phyloP scores from a whole-genome alignment of 1,284 basidiomycete species.

The Leccinum fuscescens region DNA sequence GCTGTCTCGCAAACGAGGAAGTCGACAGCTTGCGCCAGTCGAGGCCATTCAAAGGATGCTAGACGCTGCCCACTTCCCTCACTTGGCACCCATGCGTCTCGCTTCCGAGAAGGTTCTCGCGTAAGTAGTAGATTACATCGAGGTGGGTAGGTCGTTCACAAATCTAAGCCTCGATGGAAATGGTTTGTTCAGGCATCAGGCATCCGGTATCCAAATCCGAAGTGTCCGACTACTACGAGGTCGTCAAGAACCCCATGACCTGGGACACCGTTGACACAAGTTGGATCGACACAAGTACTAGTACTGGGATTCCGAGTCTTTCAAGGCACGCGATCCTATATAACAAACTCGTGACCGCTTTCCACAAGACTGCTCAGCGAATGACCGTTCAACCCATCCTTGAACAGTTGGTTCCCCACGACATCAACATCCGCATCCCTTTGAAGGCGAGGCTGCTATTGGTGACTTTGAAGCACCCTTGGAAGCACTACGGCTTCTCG shows the following conservation, averaged over 20 bases:
- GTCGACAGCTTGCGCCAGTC: conserved; percentile 74
- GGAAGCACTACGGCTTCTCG: conserved; percentile 52
- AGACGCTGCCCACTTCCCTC: conserved; percentile 64
- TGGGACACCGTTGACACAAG: conserved; percentile 79
- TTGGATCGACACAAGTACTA: conserved; percentile 59
- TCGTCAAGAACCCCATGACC: conserved; percentile 87
- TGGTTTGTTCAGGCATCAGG: conserved; percentile 61
- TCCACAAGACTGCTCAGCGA: conserved; percentile 71
- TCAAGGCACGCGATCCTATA: conserved; percentile 90
- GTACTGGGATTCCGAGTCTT: conserved; percentile 75
- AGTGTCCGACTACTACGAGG: conserved; percentile 91
- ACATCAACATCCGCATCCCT: conserved; percentile 16
- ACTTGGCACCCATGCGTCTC: conserved; percentile 58
- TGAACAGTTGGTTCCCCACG: conserved; percentile 24
- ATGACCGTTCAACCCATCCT: conserved; percentile 47
- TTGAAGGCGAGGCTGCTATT: conserved; percentile 1
- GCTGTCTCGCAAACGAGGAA: conserved; percentile 79
- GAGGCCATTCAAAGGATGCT: conserved; percentile 48
- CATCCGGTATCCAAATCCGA: conserved; percentile 75
- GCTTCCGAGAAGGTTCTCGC: conserved; percentile 70
- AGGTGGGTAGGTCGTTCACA: conserved; percentile 2
- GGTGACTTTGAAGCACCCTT: conserved; percentile 61
- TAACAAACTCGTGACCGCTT: conserved; percentile 74
- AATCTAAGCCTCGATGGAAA: conserved; percentile 65
- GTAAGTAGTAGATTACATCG: conserved; percentile 43